Base-by-base conservation (phyloP, 148 eudicot genomes). In the Rhododendron ferrugineum region DNA sequence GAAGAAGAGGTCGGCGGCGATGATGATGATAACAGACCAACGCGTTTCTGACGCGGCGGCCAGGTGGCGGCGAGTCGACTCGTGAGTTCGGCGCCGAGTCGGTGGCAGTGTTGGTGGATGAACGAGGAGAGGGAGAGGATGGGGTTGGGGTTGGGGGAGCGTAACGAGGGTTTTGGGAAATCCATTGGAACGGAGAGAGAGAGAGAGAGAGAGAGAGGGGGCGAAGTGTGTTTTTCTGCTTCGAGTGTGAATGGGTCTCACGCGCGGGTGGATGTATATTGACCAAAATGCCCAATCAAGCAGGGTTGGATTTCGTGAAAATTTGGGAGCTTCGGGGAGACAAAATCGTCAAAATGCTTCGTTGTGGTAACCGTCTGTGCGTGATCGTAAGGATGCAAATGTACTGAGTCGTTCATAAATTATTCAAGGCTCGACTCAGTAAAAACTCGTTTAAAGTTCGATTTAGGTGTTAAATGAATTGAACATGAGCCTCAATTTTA, bases 31-130 rank as follows among this genome's bases (percentile, higher is more conserved):
- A 58, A 58, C 6, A 15, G 66, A 86, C 22, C 87, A 49, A 30
- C 56, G 79, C 8, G 78, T 37, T 83, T 78, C 84, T 16, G 87
- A 32, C 70, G 89, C 54, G 87, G 85, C 8, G 92, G 83, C 76
- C 78, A 88, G 47, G 80, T 81, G 86, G 90, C 87, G 85, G 91
- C 88, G 80, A 94, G n/a, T 3, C 93, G 92, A 66, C 75, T 85
- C 34, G 93, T 44, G 87, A 92, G 88, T 26, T 91, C 90, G 40
- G 92, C 58, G 74, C 86, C 86, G 85, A 94, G 83, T 3, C 92
- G 88, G 84, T 50, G 85, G 85, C 83, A 86, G 81, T 91, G 91
- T 16, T 90, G 92, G 90, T 91, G 93, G 89, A 94, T 76, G 86
- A 92, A 90, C 14, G 90, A 84, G 83, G 93, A 89, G 70, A 92